Percentiles rank a stretch among this genome's conserved stretches.
phyloP scores from a whole-genome alignment of 306 rosid genomes.

The Medicago ruthenica region DNA sequence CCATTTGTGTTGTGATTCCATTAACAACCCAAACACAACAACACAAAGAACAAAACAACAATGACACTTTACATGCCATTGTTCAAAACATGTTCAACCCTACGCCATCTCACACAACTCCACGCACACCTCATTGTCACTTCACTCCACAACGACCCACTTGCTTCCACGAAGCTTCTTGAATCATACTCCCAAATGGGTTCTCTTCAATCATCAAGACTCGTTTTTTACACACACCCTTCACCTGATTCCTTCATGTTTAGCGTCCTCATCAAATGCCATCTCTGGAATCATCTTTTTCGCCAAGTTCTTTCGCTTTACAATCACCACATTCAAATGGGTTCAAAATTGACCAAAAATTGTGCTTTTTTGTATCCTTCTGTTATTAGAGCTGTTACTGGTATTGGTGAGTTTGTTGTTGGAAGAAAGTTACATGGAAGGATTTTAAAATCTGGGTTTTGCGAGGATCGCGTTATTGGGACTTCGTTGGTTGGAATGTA shows the following conservation, averaged over 20 bases:
- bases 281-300: constrained; percentile 59
- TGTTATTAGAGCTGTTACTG: constrained; percentile 68
- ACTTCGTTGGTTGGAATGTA: constrained; percentile 76
- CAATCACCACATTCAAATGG: constrained; percentile 49
- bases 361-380: constrained; percentile 71
- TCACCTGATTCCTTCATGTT: constrained; percentile 90
- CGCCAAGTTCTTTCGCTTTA: constrained; percentile 61
- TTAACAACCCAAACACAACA: no score
- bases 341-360: neutral
- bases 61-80: constrained; percentile 86
- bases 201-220: constrained; percentile 63
- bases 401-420: constrained; percentile 53
- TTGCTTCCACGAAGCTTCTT: constrained; percentile 79
- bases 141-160: constrained; percentile 72
- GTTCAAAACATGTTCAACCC: constrained; percentile 62
- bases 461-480: constrained; percentile 61
- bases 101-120: constrained; percentile 70
- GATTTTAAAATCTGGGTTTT: constrained; percentile 65
- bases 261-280: constrained; percentile 76
- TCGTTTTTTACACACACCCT: constrained; percentile 60
- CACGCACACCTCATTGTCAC: constrained; percentile 74
- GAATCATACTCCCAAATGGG: constrained; percentile 83
- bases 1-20: no score
- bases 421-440: constrained; percentile 77
- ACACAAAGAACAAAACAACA: neutral